A percentile compares a stretch with the other conserved stretches of the same genome.
Evolutionary conservation across 192 early-diverging fungal genomes (phyloP).

Genomic region (Backusella circina): DNA sequence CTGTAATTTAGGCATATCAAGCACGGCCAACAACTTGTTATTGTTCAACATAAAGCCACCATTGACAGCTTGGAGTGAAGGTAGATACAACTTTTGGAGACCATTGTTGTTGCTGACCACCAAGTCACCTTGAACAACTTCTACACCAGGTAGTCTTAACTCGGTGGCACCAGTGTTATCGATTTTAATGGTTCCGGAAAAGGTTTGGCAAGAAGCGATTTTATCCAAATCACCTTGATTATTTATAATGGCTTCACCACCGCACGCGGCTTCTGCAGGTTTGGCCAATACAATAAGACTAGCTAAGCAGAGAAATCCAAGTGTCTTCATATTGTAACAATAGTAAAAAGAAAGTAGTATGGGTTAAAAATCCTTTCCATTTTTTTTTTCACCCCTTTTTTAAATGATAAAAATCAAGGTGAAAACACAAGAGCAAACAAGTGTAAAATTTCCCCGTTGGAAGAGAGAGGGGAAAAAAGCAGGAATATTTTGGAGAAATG

Average conservation of each 20-base stretch:
- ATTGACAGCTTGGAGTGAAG: conserved; percentile 28
- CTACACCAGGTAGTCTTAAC: conserved; percentile 16
- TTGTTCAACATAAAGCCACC: conserved; percentile 16
- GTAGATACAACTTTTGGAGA: conserved; percentile 11
- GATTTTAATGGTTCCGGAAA: conserved; percentile 25
- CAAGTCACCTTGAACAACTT: conserved; percentile 20
- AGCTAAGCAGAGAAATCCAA: neutral
- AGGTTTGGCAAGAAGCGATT: conserved; percentile 21
- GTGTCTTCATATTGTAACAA: neutral
- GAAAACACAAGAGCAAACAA: neutral
- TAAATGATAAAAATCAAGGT: neutral
- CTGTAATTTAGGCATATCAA: conserved; percentile 13
- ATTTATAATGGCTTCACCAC: conserved; percentile 13
- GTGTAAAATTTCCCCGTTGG: neutral
- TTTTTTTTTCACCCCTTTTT: neutral
- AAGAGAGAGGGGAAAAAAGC: neutral
- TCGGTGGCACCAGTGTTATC: conserved; percentile 9
- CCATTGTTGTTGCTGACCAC: conserved; percentile 18
- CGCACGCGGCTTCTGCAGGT: conserved; percentile 10
- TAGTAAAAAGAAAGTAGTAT: neutral
- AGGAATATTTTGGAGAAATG: neutral
- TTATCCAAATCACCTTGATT: conserved; percentile 30
- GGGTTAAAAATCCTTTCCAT: neutral
- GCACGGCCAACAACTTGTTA: conserved; percentile 14
- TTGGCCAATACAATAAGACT: neutral